Conservation (phyloP, 73 alveolate genomes). For the Paramecium bursaria region DNA sequence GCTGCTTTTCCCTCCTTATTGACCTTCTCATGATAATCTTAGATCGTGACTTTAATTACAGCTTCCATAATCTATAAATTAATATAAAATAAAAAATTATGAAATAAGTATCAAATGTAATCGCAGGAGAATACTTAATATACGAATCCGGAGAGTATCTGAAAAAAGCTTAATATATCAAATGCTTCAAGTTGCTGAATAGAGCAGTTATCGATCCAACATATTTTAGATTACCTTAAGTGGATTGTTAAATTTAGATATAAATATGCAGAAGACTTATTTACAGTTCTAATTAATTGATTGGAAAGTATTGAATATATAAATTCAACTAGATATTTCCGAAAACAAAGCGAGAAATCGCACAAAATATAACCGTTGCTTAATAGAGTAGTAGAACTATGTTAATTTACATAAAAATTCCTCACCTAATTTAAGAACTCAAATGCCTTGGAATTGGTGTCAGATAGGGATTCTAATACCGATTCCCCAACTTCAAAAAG, state of each 20-base stretch:
- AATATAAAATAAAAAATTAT: neutral
- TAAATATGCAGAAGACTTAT: constrained; percentile 31
- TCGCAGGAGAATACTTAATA: constrained; percentile 42
- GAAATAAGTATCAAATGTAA: constrained; percentile 4
- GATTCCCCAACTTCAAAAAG: constrained; percentile 32
- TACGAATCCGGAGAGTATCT: neutral
- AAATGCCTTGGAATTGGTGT: too few relatives aligned
- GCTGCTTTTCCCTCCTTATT: constrained; percentile 47
- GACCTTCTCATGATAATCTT: neutral
- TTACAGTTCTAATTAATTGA: neutral
- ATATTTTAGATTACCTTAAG: neutral
- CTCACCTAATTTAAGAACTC: too few relatives aligned
- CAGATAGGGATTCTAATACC: too few relatives aligned
- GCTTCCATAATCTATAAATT: too few relatives aligned
- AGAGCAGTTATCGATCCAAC: neutral
- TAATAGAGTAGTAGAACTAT: constrained; percentile 13
- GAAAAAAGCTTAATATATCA: constrained; percentile 13
- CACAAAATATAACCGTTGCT: constrained; percentile 45
- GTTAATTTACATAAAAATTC: too few relatives aligned
- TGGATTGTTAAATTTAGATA: neutral
- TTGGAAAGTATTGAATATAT: neutral
- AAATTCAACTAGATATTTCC: neutral
- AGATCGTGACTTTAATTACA: constrained; percentile 21
- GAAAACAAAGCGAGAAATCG: neutral
- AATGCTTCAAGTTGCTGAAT: constrained; percentile 27